These are phyloP conservation scores for Vaccinium vitisidaea DNA, from an alignment of 148 eudicot species.

Conservation along the genomic window DNA sequence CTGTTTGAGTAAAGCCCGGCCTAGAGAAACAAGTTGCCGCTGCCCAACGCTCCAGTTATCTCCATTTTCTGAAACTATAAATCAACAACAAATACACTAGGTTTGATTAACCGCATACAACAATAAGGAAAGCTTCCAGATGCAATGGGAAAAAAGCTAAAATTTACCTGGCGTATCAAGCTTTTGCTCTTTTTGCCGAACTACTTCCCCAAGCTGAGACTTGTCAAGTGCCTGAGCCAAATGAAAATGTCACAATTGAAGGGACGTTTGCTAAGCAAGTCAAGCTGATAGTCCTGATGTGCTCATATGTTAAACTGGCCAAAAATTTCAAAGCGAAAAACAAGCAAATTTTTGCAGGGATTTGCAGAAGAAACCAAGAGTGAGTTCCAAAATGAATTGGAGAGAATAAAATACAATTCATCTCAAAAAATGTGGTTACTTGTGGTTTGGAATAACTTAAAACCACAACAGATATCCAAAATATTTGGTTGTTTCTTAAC, in stretches of 20 bases:
- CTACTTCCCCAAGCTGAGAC: constrained; percentile 83
- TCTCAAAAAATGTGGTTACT: background rate
- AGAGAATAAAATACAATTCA: background rate
- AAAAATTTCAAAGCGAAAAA: background rate
- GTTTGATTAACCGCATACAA: background rate
- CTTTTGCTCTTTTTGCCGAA: constrained; percentile 75
- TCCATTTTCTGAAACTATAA: constrained; percentile 83
- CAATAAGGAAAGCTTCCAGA: background rate
- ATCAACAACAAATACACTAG: constrained; percentile 6
- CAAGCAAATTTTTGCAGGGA: background rate
- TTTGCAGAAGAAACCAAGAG: background rate
- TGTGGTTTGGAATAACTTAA: background rate
- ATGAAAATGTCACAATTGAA: constrained; percentile 5
- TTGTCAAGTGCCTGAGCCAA: constrained; percentile 83
- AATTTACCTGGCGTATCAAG: constrained; percentile 80
- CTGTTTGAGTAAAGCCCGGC: constrained; percentile 92
- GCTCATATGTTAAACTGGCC: too few species aligned
- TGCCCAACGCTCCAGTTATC: constrained; percentile 99
- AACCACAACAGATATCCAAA: background rate
- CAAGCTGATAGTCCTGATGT: background rate
- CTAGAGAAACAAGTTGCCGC: constrained; percentile 90
- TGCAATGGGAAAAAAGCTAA: constrained; percentile 1
- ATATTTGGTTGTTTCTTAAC: background rate
- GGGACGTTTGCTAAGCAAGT: background rate
- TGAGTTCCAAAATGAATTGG: background rate